phyloP scores from a whole-genome alignment of 2,329 filamentous ascomycete genomes.

The Byssoonygena ceratinophila region DNA sequence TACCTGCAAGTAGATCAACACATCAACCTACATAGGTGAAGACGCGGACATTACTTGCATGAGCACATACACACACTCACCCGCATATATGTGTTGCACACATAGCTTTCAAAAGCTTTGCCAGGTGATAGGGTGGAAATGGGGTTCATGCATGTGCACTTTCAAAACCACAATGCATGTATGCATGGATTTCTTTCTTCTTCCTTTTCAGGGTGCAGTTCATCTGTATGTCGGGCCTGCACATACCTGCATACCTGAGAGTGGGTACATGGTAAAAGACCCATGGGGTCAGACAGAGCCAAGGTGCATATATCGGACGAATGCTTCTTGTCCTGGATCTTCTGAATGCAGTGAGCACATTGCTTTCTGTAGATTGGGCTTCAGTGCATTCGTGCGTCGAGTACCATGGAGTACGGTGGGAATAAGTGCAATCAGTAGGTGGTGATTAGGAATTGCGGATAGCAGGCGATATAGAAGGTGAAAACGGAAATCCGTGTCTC shows the following conservation, averaged over 20 bases:
- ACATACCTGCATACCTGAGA: neutral
- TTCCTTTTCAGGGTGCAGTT: neutral
- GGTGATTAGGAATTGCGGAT: too few relatives aligned
- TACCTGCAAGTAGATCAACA: neutral
- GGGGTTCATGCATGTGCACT: constrained; percentile 1
- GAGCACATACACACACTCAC: neutral
- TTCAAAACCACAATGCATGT: too few relatives aligned
- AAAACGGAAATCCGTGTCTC: too few relatives aligned
- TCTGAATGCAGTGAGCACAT: neutral
- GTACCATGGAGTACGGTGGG: neutral
- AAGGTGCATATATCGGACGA: neutral
- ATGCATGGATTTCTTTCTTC: neutral
- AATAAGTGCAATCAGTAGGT: too few relatives aligned
- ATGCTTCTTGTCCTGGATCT: neutral
- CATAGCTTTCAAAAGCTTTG: too few relatives aligned
- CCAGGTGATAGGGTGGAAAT: too few relatives aligned
- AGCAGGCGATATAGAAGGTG: too few relatives aligned
- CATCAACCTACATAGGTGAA: neutral
- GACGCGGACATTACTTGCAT: too few relatives aligned
- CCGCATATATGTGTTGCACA: neutral
- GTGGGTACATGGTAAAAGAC: neutral
- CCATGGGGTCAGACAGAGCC: neutral
- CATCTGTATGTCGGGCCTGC: neutral
- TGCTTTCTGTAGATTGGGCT: neutral
- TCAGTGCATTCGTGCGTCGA: too few relatives aligned